Conservation (phyloP, 2,329 filamentous ascomycete species). For the Aspergillus transmontanensis region DNA sequence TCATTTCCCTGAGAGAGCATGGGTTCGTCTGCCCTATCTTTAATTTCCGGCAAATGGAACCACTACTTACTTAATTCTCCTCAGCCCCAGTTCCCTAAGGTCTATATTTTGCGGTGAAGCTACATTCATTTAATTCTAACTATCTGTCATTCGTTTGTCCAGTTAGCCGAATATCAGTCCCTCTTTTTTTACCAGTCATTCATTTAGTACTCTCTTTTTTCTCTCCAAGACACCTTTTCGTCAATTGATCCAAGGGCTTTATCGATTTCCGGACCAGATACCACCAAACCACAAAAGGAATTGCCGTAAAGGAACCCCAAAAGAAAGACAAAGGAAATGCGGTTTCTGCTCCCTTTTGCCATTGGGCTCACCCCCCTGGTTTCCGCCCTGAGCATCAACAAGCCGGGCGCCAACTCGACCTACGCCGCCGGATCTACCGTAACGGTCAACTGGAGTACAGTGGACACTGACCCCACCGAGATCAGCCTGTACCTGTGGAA, state of each 20-base stretch:
- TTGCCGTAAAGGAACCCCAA: not conserved
- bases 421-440: conserved; percentile 38
- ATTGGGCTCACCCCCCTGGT: conserved; percentile 20
- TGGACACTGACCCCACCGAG: conserved; percentile 44
- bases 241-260: not conserved
- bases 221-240: not conserved
- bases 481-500: conserved; percentile 50
- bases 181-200: not conserved
- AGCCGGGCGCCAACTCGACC: conserved; percentile 40
- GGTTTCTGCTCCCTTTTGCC: conserved; percentile 14
- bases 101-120: too few species aligned
- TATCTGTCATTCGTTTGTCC: not conserved
- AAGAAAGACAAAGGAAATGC: not conserved
- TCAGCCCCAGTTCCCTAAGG: not conserved
- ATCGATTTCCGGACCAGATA: not conserved
- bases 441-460: conserved; percentile 41
- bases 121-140: not conserved
- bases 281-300: not conserved
- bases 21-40: not conserved
- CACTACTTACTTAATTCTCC: not conserved
- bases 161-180: not conserved
- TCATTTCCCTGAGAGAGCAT: not conserved
- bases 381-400: conserved; percentile 27
- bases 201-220: not conserved
- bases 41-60: not conserved